phyloP scores from a whole-genome alignment of 768 basidiomycete species.

The Sporobolomyces roseus region DNA sequence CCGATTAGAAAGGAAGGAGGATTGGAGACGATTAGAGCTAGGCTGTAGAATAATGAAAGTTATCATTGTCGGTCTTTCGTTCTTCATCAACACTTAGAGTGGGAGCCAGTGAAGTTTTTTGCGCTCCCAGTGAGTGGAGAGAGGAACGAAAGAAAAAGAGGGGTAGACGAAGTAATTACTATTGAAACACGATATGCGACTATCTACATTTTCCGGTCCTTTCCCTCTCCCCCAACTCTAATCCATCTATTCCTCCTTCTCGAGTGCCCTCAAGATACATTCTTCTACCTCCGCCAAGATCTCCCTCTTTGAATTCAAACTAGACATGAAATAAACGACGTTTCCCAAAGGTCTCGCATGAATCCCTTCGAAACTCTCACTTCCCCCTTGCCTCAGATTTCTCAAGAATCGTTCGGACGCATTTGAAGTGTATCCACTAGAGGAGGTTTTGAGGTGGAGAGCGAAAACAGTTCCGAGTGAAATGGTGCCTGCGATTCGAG shows the following conservation, averaged over 20 bases:
- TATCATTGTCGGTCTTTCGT: too few species aligned
- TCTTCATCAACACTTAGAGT: too few species aligned
- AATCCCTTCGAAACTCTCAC: slow-evolving; percentile 49
- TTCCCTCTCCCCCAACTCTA: too few species aligned
- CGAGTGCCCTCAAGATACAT: slow-evolving; percentile 11
- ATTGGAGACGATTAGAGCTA: not conserved
- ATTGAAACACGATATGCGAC: too few species aligned
- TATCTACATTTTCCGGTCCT: slow-evolving; percentile 1
- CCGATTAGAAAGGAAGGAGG: not conserved
- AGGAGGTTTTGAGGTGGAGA: slow-evolving; percentile 25
- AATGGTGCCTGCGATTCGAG: slow-evolving; percentile 15
- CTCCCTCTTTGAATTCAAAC: slow-evolving; percentile 61
- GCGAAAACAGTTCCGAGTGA: slow-evolving; percentile 33
- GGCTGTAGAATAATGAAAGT: not conserved
- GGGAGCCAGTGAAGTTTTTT: too few species aligned
- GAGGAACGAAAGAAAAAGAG: too few species aligned
- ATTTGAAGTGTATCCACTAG: slow-evolving; percentile 55
- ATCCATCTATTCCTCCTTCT: not conserved
- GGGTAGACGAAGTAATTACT: too few species aligned
- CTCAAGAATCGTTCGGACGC: slow-evolving; percentile 63
- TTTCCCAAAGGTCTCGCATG: slow-evolving; percentile 86
- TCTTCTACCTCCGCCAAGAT: slow-evolving; percentile 41
- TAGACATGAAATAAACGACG: slow-evolving; percentile 88
- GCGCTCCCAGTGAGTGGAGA: too few species aligned
- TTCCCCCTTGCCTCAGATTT: slow-evolving; percentile 53